These are phyloP conservation scores for Ophiocordyceps camponoti-leonardi DNA, from an alignment of 2,329 filamentous ascomycete genomes.

Conservation along the genomic window DNA sequence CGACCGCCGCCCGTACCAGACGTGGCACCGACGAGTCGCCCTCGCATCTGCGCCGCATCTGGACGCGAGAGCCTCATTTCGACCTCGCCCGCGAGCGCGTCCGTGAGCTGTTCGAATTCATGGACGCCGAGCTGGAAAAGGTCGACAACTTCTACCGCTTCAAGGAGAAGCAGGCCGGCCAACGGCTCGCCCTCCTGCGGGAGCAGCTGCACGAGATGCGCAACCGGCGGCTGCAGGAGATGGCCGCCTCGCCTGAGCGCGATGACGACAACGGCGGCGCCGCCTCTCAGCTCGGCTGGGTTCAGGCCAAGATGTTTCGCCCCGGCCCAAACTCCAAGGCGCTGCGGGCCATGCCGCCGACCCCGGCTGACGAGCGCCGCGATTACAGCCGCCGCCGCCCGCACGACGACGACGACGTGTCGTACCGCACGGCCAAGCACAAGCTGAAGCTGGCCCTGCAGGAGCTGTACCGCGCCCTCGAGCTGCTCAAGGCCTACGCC, in stretches of 20 bases:
- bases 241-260: constrained; percentile 23
- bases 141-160: constrained; percentile 77
- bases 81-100: constrained; percentile 56
- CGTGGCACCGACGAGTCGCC: constrained; percentile 8
- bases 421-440: constrained; percentile 74
- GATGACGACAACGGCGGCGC: constrained; percentile 15
- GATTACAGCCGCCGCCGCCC: constrained; percentile 38
- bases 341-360: constrained; percentile 34
- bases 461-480: constrained; percentile 83
- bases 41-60: constrained; percentile 16
- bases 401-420: constrained; percentile 35
- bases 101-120: constrained; percentile 71
- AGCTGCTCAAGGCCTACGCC: constrained; percentile 82
- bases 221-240: constrained; percentile 61
- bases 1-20: background rate
- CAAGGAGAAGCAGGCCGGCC: constrained; percentile 73
- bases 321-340: constrained; percentile 44
- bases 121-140: constrained; percentile 76
- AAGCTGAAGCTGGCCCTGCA: constrained; percentile 84
- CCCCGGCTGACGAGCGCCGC: constrained; percentile 21
- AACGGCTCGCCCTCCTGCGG: constrained; percentile 52
- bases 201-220: constrained; percentile 89
- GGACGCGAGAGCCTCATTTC: constrained; percentile 23
- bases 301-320: constrained; percentile 33
- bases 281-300: constrained; percentile 18